Percentiles rank a stretch among this genome's conserved stretches.
Conservation (phyloP, 257 asterid genomes). For the Fraxinus pennsylvanica region DNA sequence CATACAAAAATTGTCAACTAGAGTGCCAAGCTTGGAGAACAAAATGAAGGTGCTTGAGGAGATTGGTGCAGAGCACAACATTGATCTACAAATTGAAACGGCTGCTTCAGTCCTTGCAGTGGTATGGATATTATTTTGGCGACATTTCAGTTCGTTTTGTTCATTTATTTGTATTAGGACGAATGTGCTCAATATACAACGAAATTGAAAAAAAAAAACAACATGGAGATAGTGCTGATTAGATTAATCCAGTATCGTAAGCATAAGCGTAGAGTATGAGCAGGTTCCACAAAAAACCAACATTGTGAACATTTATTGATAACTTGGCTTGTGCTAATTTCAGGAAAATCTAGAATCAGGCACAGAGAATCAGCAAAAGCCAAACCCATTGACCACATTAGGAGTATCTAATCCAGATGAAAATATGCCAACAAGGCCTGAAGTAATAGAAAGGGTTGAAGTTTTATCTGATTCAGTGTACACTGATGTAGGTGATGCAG, state of each 20-base stretch:
- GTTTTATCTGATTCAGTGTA: slow-evolving; percentile 36
- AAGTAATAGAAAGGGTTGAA: slow-evolving; percentile 25
- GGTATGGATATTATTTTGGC: slow-evolving; percentile 34
- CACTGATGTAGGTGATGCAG: slow-evolving; percentile 87
- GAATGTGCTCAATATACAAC: too few relatives aligned
- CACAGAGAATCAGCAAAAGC: slow-evolving; percentile 15
- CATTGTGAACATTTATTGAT: not conserved
- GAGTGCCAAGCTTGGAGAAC: slow-evolving; percentile 61
- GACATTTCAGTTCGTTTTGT: not conserved
- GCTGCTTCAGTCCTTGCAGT: slow-evolving; percentile 18
- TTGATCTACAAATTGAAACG: slow-evolving; percentile 49
- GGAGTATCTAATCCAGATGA: slow-evolving; percentile 22
- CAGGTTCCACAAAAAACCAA: not conserved
- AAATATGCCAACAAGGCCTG: not conserved
- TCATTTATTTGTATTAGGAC: too few relatives aligned
- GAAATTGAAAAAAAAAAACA: too few relatives aligned
- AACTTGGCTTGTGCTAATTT: not conserved
- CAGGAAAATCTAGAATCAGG: slow-evolving; percentile 31
- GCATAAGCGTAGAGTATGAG: not conserved
- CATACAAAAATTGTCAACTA: slow-evolving; percentile 77
- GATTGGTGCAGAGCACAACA: slow-evolving; percentile 70
- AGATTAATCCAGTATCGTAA: too few relatives aligned
- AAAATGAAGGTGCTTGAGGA: slow-evolving; percentile 62
- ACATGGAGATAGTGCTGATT: too few relatives aligned
- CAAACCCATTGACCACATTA: slow-evolving; percentile 22